A percentile compares a stretch with the other conserved stretches of the same genome.
phyloP scores from a whole-genome alignment of 495 filamentous ascomycete genomes.

The Saxispiralis lemnorum region DNA sequence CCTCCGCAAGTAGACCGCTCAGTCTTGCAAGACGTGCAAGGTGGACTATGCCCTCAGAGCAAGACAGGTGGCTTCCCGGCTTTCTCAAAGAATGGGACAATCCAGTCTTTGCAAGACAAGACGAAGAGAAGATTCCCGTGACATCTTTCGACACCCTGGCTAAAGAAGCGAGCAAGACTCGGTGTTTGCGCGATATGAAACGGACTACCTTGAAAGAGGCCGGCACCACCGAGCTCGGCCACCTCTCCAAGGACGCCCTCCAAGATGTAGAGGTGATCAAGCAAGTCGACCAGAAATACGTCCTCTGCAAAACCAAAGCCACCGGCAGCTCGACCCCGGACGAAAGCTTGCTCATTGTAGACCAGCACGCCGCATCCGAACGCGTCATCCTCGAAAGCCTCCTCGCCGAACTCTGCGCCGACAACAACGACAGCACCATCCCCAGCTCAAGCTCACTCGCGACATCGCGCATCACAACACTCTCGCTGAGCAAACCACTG shows the following conservation, averaged over 20 bases:
- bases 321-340: slow-evolving; percentile 1
- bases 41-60: slow-evolving; percentile 5
- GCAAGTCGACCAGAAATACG: slow-evolving; percentile 83
- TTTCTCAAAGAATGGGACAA: slow-evolving; percentile 39
- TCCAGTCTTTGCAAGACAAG: slow-evolving; percentile 35
- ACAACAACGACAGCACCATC: background rate
- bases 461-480: slow-evolving; percentile 10
- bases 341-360: slow-evolving; percentile 52
- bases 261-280: slow-evolving; percentile 45
- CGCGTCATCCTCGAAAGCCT: slow-evolving; percentile 63
- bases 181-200: slow-evolving; percentile 16
- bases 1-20: background rate
- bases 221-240: slow-evolving; percentile 25
- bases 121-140: slow-evolving; percentile 34
- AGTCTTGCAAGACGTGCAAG: slow-evolving; percentile 2
- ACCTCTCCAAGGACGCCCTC: slow-evolving; percentile 52
- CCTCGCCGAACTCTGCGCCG: slow-evolving; percentile 32
- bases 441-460: slow-evolving; percentile 3
- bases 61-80: slow-evolving; percentile 23
- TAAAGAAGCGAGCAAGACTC: slow-evolving; percentile 2
- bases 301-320: slow-evolving; percentile 43
- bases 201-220: slow-evolving; percentile 19
- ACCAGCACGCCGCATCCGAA: slow-evolving; percentile 93
- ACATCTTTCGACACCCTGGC: slow-evolving; percentile 18
- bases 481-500: slow-evolving; percentile 33